phyloP scores from a whole-genome alignment of 805 yeast genomes.

The Suhomyces pyralidae region DNA sequence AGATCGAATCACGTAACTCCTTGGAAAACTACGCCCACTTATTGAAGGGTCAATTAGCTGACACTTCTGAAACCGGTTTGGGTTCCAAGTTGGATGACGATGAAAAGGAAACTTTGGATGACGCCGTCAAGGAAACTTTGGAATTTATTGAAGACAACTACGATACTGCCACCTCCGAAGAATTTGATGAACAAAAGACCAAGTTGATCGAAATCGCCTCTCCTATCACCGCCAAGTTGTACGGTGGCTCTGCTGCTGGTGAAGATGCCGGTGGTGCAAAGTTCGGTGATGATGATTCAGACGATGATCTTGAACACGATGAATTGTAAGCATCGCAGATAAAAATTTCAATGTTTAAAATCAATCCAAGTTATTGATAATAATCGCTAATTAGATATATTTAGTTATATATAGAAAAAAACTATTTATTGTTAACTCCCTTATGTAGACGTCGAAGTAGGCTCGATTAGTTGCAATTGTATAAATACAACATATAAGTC shows the following conservation, averaged over 20 bases:
- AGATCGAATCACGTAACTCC: conserved; percentile 42
- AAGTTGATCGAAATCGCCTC: conserved; percentile 76
- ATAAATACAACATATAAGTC: neutral
- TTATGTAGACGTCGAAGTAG: neutral
- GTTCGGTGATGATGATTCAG: conserved; percentile 44
- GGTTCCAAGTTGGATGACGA: conserved; percentile 83
- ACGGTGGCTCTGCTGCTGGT: conserved; percentile 48
- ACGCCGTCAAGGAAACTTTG: conserved; percentile 81
- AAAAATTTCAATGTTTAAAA: conserved; percentile 1
- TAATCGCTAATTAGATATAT: neutral
- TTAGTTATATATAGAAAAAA: neutral
- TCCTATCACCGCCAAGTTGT: conserved; percentile 87
- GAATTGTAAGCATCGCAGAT: conserved; percentile 31
- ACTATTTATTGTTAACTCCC: neutral
- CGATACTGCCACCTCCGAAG: conserved; percentile 87
- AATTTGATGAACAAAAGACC: conserved; percentile 88
- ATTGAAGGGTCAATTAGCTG: conserved; percentile 46
- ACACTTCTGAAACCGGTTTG: conserved; percentile 42
- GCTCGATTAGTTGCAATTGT: neutral
- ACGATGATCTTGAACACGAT: conserved; percentile 44
- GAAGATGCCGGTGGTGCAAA: conserved; percentile 39
- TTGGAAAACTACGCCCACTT: conserved; percentile 46
- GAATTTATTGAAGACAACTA: conserved; percentile 86
- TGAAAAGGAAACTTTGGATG: conserved; percentile 83
- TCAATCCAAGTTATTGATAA: neutral